Evolutionary conservation across 441 rosid genomes (phyloP), one percentile per base, ranked within the genome.

Genomic region (Brassica balearica): DNA sequence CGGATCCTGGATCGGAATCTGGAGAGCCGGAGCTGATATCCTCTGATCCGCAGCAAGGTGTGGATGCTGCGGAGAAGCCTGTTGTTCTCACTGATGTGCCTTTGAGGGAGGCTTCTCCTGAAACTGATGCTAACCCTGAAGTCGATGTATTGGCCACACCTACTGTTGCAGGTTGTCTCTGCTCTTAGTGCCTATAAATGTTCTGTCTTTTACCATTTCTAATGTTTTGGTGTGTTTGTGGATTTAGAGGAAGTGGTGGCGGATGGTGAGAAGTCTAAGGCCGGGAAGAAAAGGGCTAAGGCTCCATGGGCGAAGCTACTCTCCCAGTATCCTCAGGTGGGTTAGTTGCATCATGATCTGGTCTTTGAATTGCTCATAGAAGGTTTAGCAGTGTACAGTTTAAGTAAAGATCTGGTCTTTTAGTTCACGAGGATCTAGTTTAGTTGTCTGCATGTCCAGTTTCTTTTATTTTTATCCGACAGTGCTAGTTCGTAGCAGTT

Each of bases 21-120:
- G 83, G 82, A 46, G 90, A 82, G 27, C 80, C 85, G 58, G 97
- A 90, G 75, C 84, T 86, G 62, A 85, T 83, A 72, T 87, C 90
- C 12, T 85, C 93, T 83, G 97, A 91, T 92, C 97, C 79, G 81
- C 84, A 76, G 81, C 84, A 76, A 19, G 83, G 65, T 65, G n/a
- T 80, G 22, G 88, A 83, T 58, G 84, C 73, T 19, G 84, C 74
- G 8, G 87, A 82, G 9, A 87, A 87, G 83, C 79, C 85, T 6
- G 85, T 77, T 20, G 70, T 80, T 55, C 60, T 55, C 1, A 84
- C 82, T 55, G 91, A 85, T 56, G 83, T 71, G 32, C 73, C 84
- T 12, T 63, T 25, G 38, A 60, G 79, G 15, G 94, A 87, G 71
- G 88, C 87, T 74, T 83, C 86, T 76, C 83, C 82, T 17, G 94